Conservation (phyloP, 139 green algal genomes). For the Nannochloris sp. region DNA sequence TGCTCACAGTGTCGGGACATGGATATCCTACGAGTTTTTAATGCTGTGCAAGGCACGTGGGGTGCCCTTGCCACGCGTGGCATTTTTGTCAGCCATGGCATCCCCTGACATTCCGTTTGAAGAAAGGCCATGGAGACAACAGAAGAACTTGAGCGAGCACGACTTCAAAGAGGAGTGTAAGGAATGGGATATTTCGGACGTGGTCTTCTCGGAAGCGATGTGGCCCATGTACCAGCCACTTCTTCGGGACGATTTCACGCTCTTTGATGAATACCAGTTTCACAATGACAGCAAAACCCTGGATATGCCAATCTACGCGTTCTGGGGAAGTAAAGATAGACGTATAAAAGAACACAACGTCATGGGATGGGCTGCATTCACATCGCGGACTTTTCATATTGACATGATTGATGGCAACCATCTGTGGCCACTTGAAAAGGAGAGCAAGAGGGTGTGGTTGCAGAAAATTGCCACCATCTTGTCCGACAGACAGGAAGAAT, state of each 20-base stretch:
- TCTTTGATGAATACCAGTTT: slow-evolving; percentile 73
- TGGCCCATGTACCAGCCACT: slow-evolving; percentile 56
- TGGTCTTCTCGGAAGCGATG: slow-evolving; percentile 58
- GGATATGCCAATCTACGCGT: slow-evolving; percentile 41
- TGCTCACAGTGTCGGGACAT: slow-evolving; percentile 69
- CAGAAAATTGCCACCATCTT: slow-evolving; percentile 14
- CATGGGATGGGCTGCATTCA: slow-evolving; percentile 12
- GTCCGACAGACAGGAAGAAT: background rate
- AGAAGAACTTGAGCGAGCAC: slow-evolving; percentile 42
- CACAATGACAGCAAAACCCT: slow-evolving; percentile 21
- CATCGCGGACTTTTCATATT: slow-evolving; percentile 23
- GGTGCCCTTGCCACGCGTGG: slow-evolving; percentile 43
- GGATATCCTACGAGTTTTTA: slow-evolving; percentile 72
- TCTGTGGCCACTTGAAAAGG: slow-evolving; percentile 61
- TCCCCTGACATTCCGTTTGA: slow-evolving; percentile 47
- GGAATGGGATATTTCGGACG: slow-evolving; percentile 68
- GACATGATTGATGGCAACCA: slow-evolving; percentile 52
- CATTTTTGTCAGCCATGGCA: slow-evolving; percentile 76
- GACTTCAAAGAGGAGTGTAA: slow-evolving; percentile 75
- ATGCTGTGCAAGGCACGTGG: slow-evolving; percentile 18
- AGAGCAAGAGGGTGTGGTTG: slow-evolving; percentile 45
- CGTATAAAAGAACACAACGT: slow-evolving; percentile 48
- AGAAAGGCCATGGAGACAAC: slow-evolving; percentile 62
- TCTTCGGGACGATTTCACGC: slow-evolving; percentile 65
- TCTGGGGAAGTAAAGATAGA: slow-evolving; percentile 43